Percentiles rank a stretch among this genome's conserved stretches.
These are phyloP conservation scores for Heterobasidion parviporum DNA, from an alignment of 1,284 basidiomycete genomes.

Conservation along the genomic window DNA sequence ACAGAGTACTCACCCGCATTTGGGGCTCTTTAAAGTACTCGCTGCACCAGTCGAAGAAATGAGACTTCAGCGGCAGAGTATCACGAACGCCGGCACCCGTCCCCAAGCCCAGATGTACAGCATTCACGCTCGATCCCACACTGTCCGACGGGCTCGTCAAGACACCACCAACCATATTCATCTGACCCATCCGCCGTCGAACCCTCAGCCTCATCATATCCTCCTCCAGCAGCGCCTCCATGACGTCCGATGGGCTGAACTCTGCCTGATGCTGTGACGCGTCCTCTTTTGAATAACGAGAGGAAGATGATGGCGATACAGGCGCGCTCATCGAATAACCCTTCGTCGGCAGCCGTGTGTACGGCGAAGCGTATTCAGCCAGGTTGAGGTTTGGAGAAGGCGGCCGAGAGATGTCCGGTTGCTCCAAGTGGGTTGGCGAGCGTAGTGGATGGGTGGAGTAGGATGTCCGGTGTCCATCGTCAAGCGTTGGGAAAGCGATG, in stretches of 20 bases:
- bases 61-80: slow-evolving; percentile 81
- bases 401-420: slow-evolving; percentile 47
- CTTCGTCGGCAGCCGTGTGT: slow-evolving; percentile 40
- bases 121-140: slow-evolving; percentile 55
- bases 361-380: slow-evolving; percentile 71
- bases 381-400: slow-evolving; percentile 72
- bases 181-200: slow-evolving; percentile 38
- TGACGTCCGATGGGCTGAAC: slow-evolving; percentile 66
- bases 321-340: slow-evolving; percentile 16
- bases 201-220: slow-evolving; percentile 82
- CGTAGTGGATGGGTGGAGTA: slow-evolving; percentile 8
- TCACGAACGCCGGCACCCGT: slow-evolving; percentile 67
- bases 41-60: slow-evolving; percentile 93
- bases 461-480: slow-evolving; percentile 46
- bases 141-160: slow-evolving; percentile 64
- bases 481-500: slow-evolving; percentile 55
- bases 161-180: slow-evolving; percentile 22
- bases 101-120: slow-evolving; percentile 64
- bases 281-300: slow-evolving; percentile 9
- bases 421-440: slow-evolving; percentile 18
- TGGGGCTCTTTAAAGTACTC: slow-evolving; percentile 99
- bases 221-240: slow-evolving; percentile 84
- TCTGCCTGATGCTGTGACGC: slow-evolving; percentile 27
- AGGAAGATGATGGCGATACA: slow-evolving; percentile 23
- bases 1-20: slow-evolving; percentile 69